Percentiles rank a stretch among this genome's conserved stretches.
Evolutionary conservation across 2,329 filamentous ascomycete genomes (phyloP).

Genomic region (Blumeriella jaapii): DNA sequence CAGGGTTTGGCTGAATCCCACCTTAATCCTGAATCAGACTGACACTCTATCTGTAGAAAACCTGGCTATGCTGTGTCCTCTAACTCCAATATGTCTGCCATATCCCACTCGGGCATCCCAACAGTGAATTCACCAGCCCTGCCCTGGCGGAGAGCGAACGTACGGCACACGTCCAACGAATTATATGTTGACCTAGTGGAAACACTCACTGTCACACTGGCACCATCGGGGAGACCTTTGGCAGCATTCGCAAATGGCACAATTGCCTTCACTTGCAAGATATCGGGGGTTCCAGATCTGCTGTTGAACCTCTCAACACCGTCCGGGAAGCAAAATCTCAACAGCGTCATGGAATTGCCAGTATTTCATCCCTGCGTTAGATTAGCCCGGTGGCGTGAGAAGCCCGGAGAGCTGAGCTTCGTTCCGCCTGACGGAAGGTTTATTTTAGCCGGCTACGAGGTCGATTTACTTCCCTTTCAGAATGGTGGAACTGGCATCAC

Average conservation of each 20-base stretch:
- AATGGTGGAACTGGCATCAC: slow-evolving; percentile 43
- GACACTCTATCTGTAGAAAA: slow-evolving; percentile 17
- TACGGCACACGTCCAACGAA: slow-evolving; percentile 93
- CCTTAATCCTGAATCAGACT: not conserved
- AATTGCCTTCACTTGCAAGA: slow-evolving; percentile 88
- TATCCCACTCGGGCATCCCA: slow-evolving; percentile 24
- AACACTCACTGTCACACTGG: slow-evolving; percentile 74
- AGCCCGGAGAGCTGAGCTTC: slow-evolving; percentile 86
- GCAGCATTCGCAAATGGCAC: slow-evolving; percentile 83
- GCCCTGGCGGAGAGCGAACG: slow-evolving; percentile 84
- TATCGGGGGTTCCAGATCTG: slow-evolving; percentile 91
- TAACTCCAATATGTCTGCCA: slow-evolving; percentile 24
- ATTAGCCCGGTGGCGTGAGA: slow-evolving; percentile 78
- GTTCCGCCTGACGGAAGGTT: slow-evolving; percentile 92
- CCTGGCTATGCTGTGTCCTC: slow-evolving; percentile 23
- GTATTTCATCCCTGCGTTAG: slow-evolving; percentile 96
- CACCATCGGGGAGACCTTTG: slow-evolving; percentile 79
- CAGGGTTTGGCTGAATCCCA: slow-evolving; percentile 43
- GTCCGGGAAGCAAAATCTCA: slow-evolving; percentile 67
- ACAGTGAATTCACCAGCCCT: slow-evolving; percentile 44
- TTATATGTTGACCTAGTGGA: slow-evolving; percentile 94
- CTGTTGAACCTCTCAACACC: slow-evolving; percentile 67
- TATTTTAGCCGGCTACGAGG: slow-evolving; percentile 86
- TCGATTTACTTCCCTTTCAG: slow-evolving; percentile 70
- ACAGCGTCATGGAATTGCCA: slow-evolving; percentile 67